Evolutionary conservation across 2,329 filamentous ascomycete genomes (phyloP), one percentile per base, ranked within the genome.

Genomic region (Sphaerostilbella broomeana): DNA sequence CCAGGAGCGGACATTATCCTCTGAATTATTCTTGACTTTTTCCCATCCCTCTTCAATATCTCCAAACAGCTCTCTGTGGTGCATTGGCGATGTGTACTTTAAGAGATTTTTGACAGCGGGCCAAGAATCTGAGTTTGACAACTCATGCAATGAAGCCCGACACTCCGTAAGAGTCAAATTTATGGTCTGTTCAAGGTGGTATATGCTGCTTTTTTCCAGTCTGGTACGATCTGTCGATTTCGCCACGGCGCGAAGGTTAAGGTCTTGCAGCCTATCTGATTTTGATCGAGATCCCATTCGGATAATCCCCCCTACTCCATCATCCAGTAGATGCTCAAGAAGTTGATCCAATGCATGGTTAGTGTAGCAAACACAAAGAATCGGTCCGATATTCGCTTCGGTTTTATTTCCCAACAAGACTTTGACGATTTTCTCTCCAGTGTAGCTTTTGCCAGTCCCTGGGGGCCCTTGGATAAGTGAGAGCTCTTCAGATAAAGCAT

Each of bases 401-500:
- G 27, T 21, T 34, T 64, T 66, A 46, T 69, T 68, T 10, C 53
- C 52, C 3, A 81, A 51, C 5, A 81, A 52, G 0, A 69, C 64
- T 43, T 72, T 71, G 43, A 82, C 70, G n/a, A 84, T 54, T 29
- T 71, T 65, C 2, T 77, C 66, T 3, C 79, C 80, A 0, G 72
- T 67, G 46, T 72, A 84, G 4, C 67, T 73, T 52, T 86, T 86
- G 0, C 82, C 81, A 0, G 81, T 86, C 0, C 82, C 81, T 0
- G 81, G 81, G 0, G 81, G 81, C 0, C 82, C 82, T 59, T 86
- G 80, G 9, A 84, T 80, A 4, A 84, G 61, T 1, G 76, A 71
- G 7, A 83, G 55, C 22, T 68, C 66, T 1, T 68, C 64, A 1
- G 61, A 65, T 1, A 85, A 56, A 3, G 75, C 67, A 13, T 68